Conservation (phyloP, 2,329 filamentous ascomycete genomes). For the Fusarium globosum region DNA sequence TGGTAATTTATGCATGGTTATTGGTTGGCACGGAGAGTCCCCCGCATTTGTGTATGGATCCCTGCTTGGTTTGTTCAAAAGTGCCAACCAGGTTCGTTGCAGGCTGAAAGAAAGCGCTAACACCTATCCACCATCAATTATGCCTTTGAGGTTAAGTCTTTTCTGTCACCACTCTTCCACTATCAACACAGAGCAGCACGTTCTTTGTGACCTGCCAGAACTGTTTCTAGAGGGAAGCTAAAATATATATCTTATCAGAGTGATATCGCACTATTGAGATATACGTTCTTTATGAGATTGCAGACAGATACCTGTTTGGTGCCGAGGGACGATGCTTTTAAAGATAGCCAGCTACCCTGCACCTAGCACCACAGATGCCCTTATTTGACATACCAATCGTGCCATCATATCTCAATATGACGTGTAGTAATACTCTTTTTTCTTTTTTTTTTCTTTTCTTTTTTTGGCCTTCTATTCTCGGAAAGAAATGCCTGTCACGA, state of each 20-base stretch:
- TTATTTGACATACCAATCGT: fast-evolving
- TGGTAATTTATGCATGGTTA: neutral
- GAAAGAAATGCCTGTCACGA: fast-evolving
- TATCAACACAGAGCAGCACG: too few species aligned
- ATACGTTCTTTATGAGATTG: neutral
- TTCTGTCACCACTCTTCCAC: fast-evolving
- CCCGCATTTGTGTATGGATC: neutral
- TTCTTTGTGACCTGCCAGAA: neutral
- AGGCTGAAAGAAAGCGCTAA: neutral
- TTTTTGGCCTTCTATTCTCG: too few species aligned
- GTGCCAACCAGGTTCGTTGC: neutral
- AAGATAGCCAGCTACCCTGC: neutral
- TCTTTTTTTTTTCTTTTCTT: too few species aligned
- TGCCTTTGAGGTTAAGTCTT: fast-evolving
- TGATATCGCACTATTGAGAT: neutral
- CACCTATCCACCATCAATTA: too few species aligned
- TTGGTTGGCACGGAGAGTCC: neutral
- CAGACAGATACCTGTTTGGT: fast-evolving
- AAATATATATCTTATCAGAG: neutral
- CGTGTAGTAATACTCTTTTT: too few species aligned
- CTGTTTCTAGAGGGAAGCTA: neutral
- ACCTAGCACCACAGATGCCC: fast-evolving
- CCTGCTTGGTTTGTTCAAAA: neutral
- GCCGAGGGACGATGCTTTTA: fast-evolving
- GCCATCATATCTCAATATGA: fast-evolving